Evolutionary conservation across 495 filamentous ascomycete species (phyloP).

Genomic region (Pyrenopolyporus hunteri): DNA sequence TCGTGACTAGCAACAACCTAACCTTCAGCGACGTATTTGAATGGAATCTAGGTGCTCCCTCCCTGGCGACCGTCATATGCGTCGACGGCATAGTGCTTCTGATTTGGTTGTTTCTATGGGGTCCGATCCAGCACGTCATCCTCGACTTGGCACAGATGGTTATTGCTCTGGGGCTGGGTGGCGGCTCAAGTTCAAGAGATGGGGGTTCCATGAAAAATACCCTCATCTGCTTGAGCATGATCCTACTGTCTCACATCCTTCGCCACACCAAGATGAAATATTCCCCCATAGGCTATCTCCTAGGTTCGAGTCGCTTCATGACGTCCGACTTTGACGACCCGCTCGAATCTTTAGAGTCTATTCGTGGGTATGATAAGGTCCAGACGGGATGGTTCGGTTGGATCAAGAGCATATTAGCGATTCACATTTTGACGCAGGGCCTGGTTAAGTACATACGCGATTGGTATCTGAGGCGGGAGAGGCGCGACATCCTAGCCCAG

Average conservation of each 20-base stretch:
- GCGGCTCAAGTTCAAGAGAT: constrained; percentile 78
- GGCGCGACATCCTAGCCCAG: constrained; percentile 53
- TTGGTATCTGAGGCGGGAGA: constrained; percentile 62
- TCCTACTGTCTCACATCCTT: constrained; percentile 72
- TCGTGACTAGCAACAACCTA: constrained; percentile 69
- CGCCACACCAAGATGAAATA: constrained; percentile 59
- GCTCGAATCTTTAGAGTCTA: constrained; percentile 46
- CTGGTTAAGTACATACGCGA: constrained; percentile 66
- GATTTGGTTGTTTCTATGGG: constrained; percentile 90
- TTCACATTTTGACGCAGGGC: constrained; percentile 90
- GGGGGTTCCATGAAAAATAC: constrained; percentile 71
- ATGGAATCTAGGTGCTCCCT: constrained; percentile 65
- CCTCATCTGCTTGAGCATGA: constrained; percentile 78
- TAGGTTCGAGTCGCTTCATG: constrained; percentile 52
- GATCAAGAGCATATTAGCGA: constrained; percentile 69
- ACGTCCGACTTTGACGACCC: constrained; percentile 48
- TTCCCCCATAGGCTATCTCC: constrained; percentile 48
- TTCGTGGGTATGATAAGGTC: constrained; percentile 51
- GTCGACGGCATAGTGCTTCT: constrained; percentile 81
- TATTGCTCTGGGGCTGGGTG: constrained; percentile 90
- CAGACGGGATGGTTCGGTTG: constrained; percentile 56
- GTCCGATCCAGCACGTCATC: constrained; percentile 83
- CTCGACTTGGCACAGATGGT: constrained; percentile 96
- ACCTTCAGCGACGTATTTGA: constrained; percentile 59
- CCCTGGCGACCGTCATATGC: constrained; percentile 78